These are phyloP conservation scores for Scutellaria galericulata DNA, from an alignment of 257 asterid genomes.

Conservation along the genomic window DNA sequence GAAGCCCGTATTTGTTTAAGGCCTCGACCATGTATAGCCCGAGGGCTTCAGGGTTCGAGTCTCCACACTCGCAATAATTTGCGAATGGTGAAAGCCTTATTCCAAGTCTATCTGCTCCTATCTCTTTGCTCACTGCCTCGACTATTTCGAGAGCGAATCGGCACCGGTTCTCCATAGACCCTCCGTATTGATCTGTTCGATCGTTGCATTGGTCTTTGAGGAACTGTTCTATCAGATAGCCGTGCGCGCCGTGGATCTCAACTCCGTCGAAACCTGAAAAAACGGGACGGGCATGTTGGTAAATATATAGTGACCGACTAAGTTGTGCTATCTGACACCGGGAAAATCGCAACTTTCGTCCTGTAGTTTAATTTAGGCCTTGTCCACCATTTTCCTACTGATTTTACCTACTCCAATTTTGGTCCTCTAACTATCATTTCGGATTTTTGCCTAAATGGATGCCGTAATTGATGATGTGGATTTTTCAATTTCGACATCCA, in stretches of 20 bases:
- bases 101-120: conserved; percentile 63
- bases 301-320: background rate
- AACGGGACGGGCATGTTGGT: background rate
- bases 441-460: too few relatives aligned
- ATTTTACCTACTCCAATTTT: too few relatives aligned
- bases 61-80: conserved; percentile 42
- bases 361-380: too few relatives aligned
- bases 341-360: too few relatives aligned
- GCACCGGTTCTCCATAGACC: conserved; percentile 68
- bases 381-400: too few relatives aligned
- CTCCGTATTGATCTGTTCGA: conserved; percentile 71
- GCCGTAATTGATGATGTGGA: too few relatives aligned
- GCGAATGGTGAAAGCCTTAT: conserved; percentile 69
- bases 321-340: background rate
- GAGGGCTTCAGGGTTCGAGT: conserved; percentile 61
- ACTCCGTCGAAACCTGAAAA: conserved; percentile 73
- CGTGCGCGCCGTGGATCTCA: conserved; percentile 76
- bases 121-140: conserved; percentile 52
- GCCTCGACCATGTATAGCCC: conserved; percentile 65
- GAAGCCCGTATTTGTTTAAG: conserved; percentile 49
- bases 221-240: conserved; percentile 70
- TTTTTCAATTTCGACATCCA: too few relatives aligned
- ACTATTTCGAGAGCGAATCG: conserved; percentile 59
- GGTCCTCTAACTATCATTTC: too few relatives aligned
- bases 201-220: conserved; percentile 66